Percentiles rank a stretch among this genome's conserved stretches.
phyloP scores from a whole-genome alignment of 306 rosid species.

The Cucurbita maxima region DNA sequence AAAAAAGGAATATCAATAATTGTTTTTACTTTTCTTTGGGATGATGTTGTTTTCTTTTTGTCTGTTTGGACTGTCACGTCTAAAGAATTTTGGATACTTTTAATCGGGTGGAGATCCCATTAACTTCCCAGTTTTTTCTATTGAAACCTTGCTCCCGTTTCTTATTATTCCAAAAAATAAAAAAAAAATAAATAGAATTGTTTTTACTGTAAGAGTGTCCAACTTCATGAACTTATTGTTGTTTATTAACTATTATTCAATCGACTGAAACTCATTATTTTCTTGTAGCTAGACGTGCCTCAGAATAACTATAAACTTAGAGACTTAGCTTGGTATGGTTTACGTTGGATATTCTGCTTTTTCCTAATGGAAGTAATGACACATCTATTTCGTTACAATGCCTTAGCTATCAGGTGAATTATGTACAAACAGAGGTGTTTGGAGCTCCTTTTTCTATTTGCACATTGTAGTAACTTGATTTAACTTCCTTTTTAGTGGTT shows the following conservation, averaged over 20 bases:
- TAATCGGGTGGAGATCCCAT: background rate
- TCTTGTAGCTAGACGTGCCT: slow-evolving; percentile 64
- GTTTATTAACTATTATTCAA: background rate
- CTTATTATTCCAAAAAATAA: background rate
- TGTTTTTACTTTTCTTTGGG: background rate
- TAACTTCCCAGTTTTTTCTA: background rate
- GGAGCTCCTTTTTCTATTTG: slow-evolving; percentile 6
- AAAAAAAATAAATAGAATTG: background rate
- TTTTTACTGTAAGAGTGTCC: background rate
- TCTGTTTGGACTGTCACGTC: background rate
- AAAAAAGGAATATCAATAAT: too few relatives aligned
- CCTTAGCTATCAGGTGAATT: slow-evolving; percentile 74
- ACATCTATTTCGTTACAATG: slow-evolving; percentile 68
- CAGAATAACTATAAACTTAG: slow-evolving; percentile 35
- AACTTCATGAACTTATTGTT: background rate
- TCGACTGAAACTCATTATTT: background rate
- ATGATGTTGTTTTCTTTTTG: background rate
- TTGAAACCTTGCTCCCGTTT: background rate
- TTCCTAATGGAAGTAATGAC: slow-evolving; percentile 73
- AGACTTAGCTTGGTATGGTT: slow-evolving; percentile 47
- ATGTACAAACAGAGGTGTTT: background rate
- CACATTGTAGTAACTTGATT: background rate
- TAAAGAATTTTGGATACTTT: background rate
- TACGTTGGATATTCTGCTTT: slow-evolving; percentile 60
- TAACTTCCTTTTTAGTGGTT: slow-evolving; percentile 35